Percentiles rank a stretch among this genome's conserved stretches.
phyloP scores from a whole-genome alignment of 192 early-diverging fungal species.

The Linnemannia exigua region DNA sequence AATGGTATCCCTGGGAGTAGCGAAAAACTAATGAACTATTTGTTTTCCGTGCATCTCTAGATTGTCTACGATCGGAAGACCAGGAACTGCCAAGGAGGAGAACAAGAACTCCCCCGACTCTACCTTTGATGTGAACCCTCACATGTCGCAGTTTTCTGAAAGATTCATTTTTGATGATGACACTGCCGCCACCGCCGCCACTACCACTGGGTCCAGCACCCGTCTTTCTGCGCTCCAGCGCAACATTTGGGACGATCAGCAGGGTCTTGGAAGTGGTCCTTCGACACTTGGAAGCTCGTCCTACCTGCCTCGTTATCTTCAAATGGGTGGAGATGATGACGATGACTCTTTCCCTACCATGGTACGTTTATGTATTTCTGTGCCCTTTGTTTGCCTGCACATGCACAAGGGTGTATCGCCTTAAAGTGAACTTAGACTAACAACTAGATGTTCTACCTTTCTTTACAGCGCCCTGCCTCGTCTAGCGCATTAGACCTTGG shows the following conservation, averaged over 20 bases:
- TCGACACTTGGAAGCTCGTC: conserved; percentile 48
- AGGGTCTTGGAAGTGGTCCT: conserved; percentile 32
- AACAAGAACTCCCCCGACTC: conserved; percentile 42
- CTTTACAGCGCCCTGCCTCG: conserved; percentile 61
- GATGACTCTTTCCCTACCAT: conserved; percentile 62
- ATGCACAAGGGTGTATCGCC: neutral
- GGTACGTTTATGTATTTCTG: conserved; percentile 33
- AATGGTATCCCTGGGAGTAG: neutral
- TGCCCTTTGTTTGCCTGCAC: neutral
- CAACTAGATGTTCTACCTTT: neutral
- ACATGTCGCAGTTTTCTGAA: conserved; percentile 60
- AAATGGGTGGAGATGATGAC: conserved; percentile 53
- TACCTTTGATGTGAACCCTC: conserved; percentile 43
- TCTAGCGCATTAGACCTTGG: conserved; percentile 62
- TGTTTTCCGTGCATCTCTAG: conserved; percentile 3
- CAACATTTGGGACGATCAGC: conserved; percentile 49
- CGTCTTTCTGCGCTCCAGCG: conserved; percentile 37
- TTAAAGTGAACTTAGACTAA: conserved; percentile 1
- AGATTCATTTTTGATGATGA: conserved; percentile 64
- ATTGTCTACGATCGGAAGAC: conserved; percentile 45
- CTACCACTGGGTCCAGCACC: conserved; percentile 3
- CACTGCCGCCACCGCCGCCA: conserved; percentile 15
- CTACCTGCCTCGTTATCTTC: conserved; percentile 56
- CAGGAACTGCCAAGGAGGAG: conserved; percentile 28
- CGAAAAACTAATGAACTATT: neutral